Base-by-base conservation (phyloP, 371 early-diverging fungal genomes). In the Mucor ambiguus region DNA sequence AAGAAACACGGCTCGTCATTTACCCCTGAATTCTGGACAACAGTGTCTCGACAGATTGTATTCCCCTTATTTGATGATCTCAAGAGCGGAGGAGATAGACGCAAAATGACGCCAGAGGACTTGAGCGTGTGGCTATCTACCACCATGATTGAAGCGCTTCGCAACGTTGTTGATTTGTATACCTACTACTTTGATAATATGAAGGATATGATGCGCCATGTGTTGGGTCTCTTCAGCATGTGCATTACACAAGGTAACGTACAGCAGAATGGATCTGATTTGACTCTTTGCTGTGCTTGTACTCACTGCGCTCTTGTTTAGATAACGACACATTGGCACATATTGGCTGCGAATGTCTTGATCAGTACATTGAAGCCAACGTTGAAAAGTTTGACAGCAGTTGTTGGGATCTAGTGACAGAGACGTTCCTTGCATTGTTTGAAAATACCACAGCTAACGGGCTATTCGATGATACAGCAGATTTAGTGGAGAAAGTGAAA, bases 51-150 rank as follows among this genome's bases (percentile, higher is more conserved):
- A 11, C 91, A 92, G 29, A 91, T 96, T 11, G 88, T 96, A 12
- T 95, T 96, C 72, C 92, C 95, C 0, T 86, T 97, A 22, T 97
- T 97, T 78, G 92, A 92, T 55, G 95, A 94, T 69, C 72, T 96
- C 30, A 86, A 85, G 60, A 71, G 66, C 26, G 75, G 72, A 2
- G 66, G 68, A 56, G 71, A 67, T 4, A 71, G 80, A 37, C 65
- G 66, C n/a, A 71, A 72, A 11, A 78, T 79, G 76, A 69, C 78
- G 18, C 70, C 77, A 1, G 84, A 84, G 52, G 85, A 85, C 46
- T 70, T 77, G 14, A 83, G 79, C 58, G 85, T 85, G 2, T 85
- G 85, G 87, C 48, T 85, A n/a, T 85, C 85, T 0, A 85, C 85
- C 11, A 85, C 85, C 9, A 77, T 85, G 82, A 91, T 96, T 67